Percentiles rank a stretch among this genome's conserved stretches.
Evolutionary conservation across 371 early-diverging fungal genomes (phyloP).

Genomic region (Rhizomucor miehei): DNA sequence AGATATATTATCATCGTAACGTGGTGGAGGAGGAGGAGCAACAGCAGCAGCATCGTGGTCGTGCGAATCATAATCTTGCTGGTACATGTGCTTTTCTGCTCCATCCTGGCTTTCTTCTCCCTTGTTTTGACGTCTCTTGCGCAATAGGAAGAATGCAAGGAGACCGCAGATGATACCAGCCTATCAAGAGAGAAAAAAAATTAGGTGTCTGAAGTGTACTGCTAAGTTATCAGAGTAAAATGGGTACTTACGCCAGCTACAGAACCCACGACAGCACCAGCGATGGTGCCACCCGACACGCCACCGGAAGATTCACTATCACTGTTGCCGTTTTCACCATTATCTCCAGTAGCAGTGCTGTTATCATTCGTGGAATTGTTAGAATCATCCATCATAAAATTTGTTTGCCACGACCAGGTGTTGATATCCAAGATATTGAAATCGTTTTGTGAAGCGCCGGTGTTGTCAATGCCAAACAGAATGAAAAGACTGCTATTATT

Average conservation of each 20-base stretch:
- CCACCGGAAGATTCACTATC: neutral
- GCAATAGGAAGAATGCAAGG: too few species aligned
- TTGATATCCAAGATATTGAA: slow-evolving; percentile 4
- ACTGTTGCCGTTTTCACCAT: neutral
- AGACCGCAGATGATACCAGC: too few species aligned
- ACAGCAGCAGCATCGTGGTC: too few species aligned
- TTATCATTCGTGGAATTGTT: neutral
- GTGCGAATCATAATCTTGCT: too few species aligned
- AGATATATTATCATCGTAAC: too few species aligned
- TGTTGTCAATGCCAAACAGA: slow-evolving; percentile 8
- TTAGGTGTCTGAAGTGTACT: too few species aligned
- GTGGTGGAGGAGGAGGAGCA: too few species aligned
- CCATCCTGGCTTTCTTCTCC: too few species aligned
- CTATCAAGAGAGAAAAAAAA: too few species aligned
- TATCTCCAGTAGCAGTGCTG: neutral
- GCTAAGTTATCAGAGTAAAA: too few species aligned
- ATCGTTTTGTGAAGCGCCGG: neutral
- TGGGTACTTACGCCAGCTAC: slow-evolving; percentile 6
- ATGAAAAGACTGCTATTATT: slow-evolving; percentile 7
- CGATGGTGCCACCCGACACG: slow-evolving; percentile 4
- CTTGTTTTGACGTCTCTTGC: too few species aligned
- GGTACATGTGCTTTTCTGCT: too few species aligned
- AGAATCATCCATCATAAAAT: neutral
- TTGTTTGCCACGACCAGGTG: slow-evolving; percentile 5
- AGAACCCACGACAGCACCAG: slow-evolving; percentile 12